Base-by-base conservation (phyloP, 73 alveolate species). In the Paramecium sonneborni region DNA sequence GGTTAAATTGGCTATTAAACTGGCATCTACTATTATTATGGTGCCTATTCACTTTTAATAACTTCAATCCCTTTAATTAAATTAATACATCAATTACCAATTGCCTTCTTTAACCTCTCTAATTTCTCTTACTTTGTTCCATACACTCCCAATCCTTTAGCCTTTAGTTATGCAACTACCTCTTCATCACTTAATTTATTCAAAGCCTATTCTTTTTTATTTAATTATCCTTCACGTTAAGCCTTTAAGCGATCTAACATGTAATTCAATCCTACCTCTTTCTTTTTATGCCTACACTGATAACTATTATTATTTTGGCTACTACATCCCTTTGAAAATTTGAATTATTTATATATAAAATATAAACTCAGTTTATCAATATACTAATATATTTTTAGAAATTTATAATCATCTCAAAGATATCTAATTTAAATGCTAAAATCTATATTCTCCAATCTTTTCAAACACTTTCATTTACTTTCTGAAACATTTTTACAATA, bases 41-140 rank as follows among this genome's bases (percentile, higher is more conserved):
- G 92, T 38, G 39, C 87, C 56, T 85, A 84, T 67, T 44, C 48
- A 7, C 76, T 88, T 32, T 86, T 23, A 12, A 10, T 37, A 1
- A 14, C 24, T 18, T 56, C 52, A 56, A 57, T 91, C 48, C 95
- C 95, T 82, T 35, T 48, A 18, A 34, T 84, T 2, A 85, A 37
- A 72, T 15, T 32, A 1, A 55, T 57, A 3, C 11, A 14, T 20
- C 30, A 30, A 24, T 84, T 93, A 56, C 99, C 99, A 92, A 76
- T 84, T 67, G 87, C 92, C 79, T 93, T 92, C 88, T 96, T 97
- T 26, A 97, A 95, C 67, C 99, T 85, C 43, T 96, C 97, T 57
- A 85, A 86, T 32, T 98, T 89, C 76, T 97, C 99, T 68, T 94
- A 85, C 58, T 92, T 92, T 15, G 99, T 97, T 5, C 99, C 99